Conservation (phyloP, 805 yeast species). For the Starmerella riodocensis region DNA sequence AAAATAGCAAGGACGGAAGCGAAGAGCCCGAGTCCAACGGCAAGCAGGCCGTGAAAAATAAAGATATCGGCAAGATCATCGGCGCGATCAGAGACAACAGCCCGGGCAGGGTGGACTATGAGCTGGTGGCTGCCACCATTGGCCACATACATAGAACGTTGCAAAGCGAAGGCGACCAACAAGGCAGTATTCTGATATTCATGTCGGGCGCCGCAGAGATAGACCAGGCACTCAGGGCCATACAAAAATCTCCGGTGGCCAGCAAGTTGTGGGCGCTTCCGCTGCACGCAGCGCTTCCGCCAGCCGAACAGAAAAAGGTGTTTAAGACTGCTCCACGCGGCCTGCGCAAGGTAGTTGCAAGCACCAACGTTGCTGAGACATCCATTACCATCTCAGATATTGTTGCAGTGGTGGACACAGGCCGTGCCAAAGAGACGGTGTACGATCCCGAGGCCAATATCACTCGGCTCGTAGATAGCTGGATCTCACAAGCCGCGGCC, state of each 20-base stretch:
- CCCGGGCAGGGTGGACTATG: slow-evolving; percentile 45
- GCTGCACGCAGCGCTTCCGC: slow-evolving; percentile 73
- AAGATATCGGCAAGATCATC: slow-evolving; percentile 23
- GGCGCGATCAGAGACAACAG: slow-evolving; percentile 24
- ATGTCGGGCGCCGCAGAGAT: slow-evolving; percentile 89
- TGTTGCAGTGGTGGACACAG: slow-evolving; percentile 81
- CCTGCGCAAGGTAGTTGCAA: slow-evolving; percentile 62
- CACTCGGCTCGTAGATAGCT: slow-evolving; percentile 58
- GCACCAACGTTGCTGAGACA: slow-evolving; percentile 94
- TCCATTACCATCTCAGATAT: slow-evolving; percentile 93
- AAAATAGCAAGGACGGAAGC: background rate
- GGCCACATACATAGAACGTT: slow-evolving; percentile 40
- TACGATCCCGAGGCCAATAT: slow-evolving; percentile 58
- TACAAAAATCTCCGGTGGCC: slow-evolving; percentile 24
- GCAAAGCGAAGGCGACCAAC: slow-evolving; percentile 25
- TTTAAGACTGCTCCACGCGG: slow-evolving; percentile 45
- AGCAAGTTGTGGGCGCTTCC: slow-evolving; percentile 44
- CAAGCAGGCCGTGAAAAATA: background rate
- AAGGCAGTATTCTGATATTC: slow-evolving; percentile 73
- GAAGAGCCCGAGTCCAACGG: slow-evolving; percentile 17
- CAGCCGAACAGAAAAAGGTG: slow-evolving; percentile 69
- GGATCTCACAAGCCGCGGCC: slow-evolving; percentile 85
- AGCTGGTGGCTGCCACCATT: slow-evolving; percentile 49
- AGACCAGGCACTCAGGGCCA: slow-evolving; percentile 41
- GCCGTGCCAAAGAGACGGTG: slow-evolving; percentile 65